Base-by-base conservation (phyloP, 1,139 yeast genomes). In the Kurtzmaniella quercitrusa region DNA sequence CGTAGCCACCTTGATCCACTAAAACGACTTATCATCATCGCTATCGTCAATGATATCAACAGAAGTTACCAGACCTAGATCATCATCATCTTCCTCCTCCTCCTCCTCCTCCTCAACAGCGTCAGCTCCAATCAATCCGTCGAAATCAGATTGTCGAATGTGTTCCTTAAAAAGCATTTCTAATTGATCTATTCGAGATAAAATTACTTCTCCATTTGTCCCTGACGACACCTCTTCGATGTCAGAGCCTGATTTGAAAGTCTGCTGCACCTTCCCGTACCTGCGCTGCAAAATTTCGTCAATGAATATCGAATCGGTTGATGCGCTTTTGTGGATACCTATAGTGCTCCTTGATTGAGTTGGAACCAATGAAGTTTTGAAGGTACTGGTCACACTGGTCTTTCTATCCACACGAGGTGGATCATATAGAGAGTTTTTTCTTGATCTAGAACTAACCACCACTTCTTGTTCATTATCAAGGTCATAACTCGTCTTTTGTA, bases 221-320 rank as follows among this genome's bases (percentile, higher is more conserved):
- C 15, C 15, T 19, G 21, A 17, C 5, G 18, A 16, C 3, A 17
- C 38, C 21, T 36, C 38, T 19, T 21, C 27, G 15, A 36, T 19
- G 14, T 36, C 56, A 9, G 48, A 41, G 34, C 41, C 21, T 38
- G 14, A 23, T 46, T 47, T 17, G 43, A 36, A 3, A 33, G 29
- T 46, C 47, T n/a, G 41, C 44, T 0, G 39, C 38, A 17, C 25
- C 18, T 23, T 37, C 9, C 67, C 67, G 44, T 63, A 65, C 44
- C 59, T 59, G 38, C 57, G 57, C 31, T 56, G 51, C 38, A 63
- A 49, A 14, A 63, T 47, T 44, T 64, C 70, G 47, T 65, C 68
- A 40, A 66, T 64, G 43, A 66, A 63, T 11, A 63, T 46, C 8
- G 70, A 65, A 46, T 66, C 72, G 2, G 68, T 66, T 3, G 71